phyloP scores from a whole-genome alignment of 202 grass and related monocot species.

The Schoenoplectus triqueter region DNA sequence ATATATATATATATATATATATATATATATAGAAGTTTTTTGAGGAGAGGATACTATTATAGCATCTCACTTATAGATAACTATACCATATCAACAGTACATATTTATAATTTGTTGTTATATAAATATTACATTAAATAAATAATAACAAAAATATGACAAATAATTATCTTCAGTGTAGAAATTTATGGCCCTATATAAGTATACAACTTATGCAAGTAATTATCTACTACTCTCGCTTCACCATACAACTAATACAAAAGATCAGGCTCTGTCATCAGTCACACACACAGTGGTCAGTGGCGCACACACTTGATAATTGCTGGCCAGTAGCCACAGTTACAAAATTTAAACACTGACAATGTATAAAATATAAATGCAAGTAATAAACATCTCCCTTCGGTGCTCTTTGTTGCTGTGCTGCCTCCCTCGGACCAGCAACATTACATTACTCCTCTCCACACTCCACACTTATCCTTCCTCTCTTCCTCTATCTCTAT shows the following conservation, averaged over 20 bases:
- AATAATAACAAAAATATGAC: too few species aligned
- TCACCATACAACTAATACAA: background rate
- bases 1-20: too few species aligned
- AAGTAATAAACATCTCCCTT: conserved; percentile 38
- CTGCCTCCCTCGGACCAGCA: conserved; percentile 72
- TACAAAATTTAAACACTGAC: conserved; percentile 13
- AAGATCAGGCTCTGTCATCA: background rate
- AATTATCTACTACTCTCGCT: background rate
- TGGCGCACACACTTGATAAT: conserved; percentile 7
- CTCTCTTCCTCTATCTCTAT: background rate
- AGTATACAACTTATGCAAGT: background rate
- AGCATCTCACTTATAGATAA: too few species aligned
- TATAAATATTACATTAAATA: too few species aligned
- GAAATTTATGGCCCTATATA: too few species aligned
- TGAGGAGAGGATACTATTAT: too few species aligned
- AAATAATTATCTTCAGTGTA: too few species aligned
- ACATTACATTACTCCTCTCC: background rate
- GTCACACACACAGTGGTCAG: background rate
- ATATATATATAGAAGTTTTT: too few species aligned
- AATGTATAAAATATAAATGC: conserved; percentile 14
- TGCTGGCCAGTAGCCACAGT: conserved; percentile 16
- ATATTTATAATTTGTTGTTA: too few species aligned
- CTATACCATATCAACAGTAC: too few species aligned
- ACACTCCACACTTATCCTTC: too few species aligned
- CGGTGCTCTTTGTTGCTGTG: conserved; percentile 75